A percentile compares a stretch with the other conserved stretches of the same genome.
Evolutionary conservation across 495 filamentous ascomycete species (phyloP).

Genomic region (Aspergillus affinis): DNA sequence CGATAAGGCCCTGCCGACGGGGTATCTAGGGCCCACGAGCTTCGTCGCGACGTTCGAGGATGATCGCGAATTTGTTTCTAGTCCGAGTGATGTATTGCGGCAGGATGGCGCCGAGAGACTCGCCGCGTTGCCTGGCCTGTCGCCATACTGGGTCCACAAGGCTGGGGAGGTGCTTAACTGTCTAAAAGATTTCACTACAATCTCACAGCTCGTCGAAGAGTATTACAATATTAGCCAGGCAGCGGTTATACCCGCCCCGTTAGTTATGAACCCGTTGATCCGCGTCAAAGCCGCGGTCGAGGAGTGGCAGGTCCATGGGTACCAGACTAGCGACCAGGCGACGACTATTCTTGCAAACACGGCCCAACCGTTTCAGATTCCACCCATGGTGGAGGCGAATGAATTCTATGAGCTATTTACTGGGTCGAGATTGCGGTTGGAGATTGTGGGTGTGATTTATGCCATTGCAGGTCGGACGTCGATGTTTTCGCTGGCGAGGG

Average conservation of each 20-base stretch:
- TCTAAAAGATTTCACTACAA: conserved; percentile 22
- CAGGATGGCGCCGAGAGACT: not conserved
- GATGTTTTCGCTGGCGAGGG: conserved; percentile 25
- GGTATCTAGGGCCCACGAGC: conserved; percentile 36
- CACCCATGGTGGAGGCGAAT: conserved; percentile 14
- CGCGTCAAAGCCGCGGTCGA: conserved; percentile 16
- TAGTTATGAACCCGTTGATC: conserved; percentile 25
- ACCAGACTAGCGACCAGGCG: not conserved
- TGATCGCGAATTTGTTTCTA: conserved; percentile 19
- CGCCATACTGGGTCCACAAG: conserved; percentile 30
- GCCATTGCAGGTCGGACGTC: conserved; percentile 28
- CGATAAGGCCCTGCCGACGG: conserved; percentile 21
- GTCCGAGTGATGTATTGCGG: conserved; percentile 2
- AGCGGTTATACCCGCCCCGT: conserved; percentile 24
- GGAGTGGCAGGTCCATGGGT: conserved; percentile 4
- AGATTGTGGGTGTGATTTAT: conserved; percentile 32
- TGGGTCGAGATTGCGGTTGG: conserved; percentile 25
- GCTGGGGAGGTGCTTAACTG: conserved; percentile 19
- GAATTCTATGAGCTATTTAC: conserved; percentile 29
- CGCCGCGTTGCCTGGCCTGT: conserved; percentile 7
- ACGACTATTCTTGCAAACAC: conserved; percentile 30
- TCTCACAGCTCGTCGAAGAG: conserved; percentile 25
- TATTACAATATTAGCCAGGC: conserved; percentile 29
- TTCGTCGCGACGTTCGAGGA: conserved; percentile 27
- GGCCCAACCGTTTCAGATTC: conserved; percentile 19